Conservation (phyloP, 1,139 yeast species). For the Arxiozyma slooffiae region DNA sequence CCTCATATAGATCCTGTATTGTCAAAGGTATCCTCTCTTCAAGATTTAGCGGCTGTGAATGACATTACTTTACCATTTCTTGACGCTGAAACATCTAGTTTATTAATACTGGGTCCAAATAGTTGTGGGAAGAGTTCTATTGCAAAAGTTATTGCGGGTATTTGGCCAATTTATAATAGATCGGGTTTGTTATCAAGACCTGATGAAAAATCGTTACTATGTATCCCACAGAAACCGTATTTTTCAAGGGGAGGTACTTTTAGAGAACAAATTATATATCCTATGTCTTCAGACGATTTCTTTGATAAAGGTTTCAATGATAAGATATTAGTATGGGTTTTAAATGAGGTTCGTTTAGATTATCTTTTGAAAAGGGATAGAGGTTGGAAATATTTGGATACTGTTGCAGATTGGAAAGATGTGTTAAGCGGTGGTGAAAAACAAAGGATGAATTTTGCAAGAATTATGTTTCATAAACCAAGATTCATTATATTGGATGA, state of each 20-base stretch:
- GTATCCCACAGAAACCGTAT: conserved; percentile 76
- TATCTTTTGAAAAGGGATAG: conserved; percentile 48
- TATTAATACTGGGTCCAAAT: conserved; percentile 75
- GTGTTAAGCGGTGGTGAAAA: conserved; percentile 92
- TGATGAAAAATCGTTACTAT: conserved; percentile 57
- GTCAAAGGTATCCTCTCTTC: conserved; percentile 20
- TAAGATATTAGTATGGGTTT: conserved; percentile 54
- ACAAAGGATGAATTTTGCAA: conserved; percentile 84
- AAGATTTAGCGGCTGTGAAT: conserved; percentile 17
- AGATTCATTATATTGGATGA: conserved; percentile 81
- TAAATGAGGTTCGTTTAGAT: conserved; percentile 70
- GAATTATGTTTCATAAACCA: conserved; percentile 74
- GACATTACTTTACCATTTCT: conserved; percentile 21
- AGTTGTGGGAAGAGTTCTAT: conserved; percentile 89
- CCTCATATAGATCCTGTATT: conserved; percentile 28
- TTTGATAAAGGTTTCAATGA: conserved; percentile 63
- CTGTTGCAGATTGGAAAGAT: conserved; percentile 73
- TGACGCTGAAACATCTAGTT: conserved; percentile 45
- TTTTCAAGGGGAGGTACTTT: conserved; percentile 66
- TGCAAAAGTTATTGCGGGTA: conserved; percentile 72
- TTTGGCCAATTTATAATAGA: conserved; percentile 76
- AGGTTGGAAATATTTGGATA: conserved; percentile 35
- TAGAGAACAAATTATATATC: conserved; percentile 82
- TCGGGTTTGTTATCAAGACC: conserved; percentile 77
- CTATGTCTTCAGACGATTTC: conserved; percentile 71